Evolutionary conservation across 805 yeast genomes (phyloP).

Genomic region (Jamesozyma lodderae): DNA sequence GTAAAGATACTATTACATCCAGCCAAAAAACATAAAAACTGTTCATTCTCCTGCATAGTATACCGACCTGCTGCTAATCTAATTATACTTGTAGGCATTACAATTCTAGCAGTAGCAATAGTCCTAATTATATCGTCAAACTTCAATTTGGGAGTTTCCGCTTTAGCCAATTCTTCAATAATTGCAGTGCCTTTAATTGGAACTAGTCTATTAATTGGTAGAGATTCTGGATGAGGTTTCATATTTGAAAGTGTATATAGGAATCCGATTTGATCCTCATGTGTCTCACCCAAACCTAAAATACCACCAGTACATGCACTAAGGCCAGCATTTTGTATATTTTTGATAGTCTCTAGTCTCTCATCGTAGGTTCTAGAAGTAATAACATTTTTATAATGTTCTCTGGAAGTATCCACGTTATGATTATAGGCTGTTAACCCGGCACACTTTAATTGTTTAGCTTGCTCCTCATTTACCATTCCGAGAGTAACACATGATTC

Average conservation of each 20-base stretch:
- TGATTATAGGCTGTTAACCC: slow-evolving; percentile 80
- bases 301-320: slow-evolving; percentile 75
- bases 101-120: slow-evolving; percentile 63
- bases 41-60: slow-evolving; percentile 71
- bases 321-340: slow-evolving; percentile 55
- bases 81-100: slow-evolving; percentile 65
- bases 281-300: slow-evolving; percentile 67
- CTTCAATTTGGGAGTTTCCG: slow-evolving; percentile 38
- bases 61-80: slow-evolving; percentile 76
- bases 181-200: slow-evolving; percentile 74
- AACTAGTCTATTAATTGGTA: slow-evolving; percentile 74
- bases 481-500: slow-evolving; percentile 78
- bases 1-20: slow-evolving; percentile 79
- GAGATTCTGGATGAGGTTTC: slow-evolving; percentile 68
- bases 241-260: slow-evolving; percentile 57
- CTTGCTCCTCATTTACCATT: slow-evolving; percentile 63
- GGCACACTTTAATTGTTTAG: slow-evolving; percentile 47
- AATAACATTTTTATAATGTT: slow-evolving; percentile 64
- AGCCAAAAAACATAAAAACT: slow-evolving; percentile 63
- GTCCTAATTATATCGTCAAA: slow-evolving; percentile 59
- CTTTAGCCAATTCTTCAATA: slow-evolving; percentile 41
- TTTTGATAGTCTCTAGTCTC: slow-evolving; percentile 54
- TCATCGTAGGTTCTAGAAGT: slow-evolving; percentile 66
- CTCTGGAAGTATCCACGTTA: slow-evolving; percentile 71
- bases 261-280: slow-evolving; percentile 61